Conservation (phyloP, 352 stramenopile species). For the Hyaloperonospora brassicae region DNA sequence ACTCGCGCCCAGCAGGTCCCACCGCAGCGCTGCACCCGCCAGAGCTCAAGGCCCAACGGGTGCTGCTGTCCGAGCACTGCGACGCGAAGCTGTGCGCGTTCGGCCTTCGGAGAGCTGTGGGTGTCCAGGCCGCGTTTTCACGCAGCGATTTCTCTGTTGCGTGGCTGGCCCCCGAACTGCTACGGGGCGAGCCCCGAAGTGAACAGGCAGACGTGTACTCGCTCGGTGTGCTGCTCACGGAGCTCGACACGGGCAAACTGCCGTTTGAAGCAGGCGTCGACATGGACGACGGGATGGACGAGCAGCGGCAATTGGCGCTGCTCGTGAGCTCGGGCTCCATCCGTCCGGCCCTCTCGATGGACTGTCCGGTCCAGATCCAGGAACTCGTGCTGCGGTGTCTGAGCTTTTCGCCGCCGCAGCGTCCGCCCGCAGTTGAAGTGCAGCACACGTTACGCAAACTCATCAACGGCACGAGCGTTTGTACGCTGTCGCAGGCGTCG, state of each 20-base stretch:
- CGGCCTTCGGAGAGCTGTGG: constrained; percentile 22
- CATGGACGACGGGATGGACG: constrained; percentile 31
- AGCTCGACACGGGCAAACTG: constrained; percentile 48
- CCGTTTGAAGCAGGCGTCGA: constrained; percentile 37
- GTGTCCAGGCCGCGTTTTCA: constrained; percentile 7
- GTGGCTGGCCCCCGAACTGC: constrained; percentile 49
- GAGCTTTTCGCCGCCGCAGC: constrained; percentile 36
- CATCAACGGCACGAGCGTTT: constrained; percentile 28
- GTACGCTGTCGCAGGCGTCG: constrained; percentile 14
- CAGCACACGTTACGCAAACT: constrained; percentile 36
- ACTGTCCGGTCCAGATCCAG: constrained; percentile 40
- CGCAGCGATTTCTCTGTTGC: constrained; percentile 27
- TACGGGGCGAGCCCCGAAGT: constrained; percentile 26
- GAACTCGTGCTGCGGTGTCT: constrained; percentile 39
- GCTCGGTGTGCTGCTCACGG: constrained; percentile 45
- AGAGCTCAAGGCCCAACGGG: constrained; percentile 37
- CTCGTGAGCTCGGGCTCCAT: constrained; percentile 43
- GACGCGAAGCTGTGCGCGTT: constrained; percentile 49
- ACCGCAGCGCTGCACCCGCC: constrained; percentile 18
- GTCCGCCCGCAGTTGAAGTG: constrained; percentile 30
- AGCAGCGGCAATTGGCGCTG: constrained; percentile 37
- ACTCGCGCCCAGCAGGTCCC: constrained; percentile 23
- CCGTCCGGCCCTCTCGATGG: constrained; percentile 31
- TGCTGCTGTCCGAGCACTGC: constrained; percentile 36
- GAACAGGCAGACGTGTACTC: constrained; percentile 39